Evolutionary conservation across 2,329 filamentous ascomycete species (phyloP).

Genomic region (Helicocarpus griseus): DNA sequence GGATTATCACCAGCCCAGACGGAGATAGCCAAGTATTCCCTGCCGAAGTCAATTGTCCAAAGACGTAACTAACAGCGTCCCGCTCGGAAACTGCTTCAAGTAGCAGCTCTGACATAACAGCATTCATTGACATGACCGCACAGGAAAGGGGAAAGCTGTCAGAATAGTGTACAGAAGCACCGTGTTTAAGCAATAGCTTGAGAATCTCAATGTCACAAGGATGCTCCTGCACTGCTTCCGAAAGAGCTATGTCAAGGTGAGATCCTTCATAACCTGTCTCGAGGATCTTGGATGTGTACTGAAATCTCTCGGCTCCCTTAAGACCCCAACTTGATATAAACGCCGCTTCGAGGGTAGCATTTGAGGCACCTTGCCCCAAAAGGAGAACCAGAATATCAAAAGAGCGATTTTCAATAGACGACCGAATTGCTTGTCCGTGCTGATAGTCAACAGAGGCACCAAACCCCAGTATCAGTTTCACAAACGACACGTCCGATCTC

Average conservation of each 20-base stretch:
- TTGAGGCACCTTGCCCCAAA: slow-evolving; percentile 7
- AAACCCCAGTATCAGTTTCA: slow-evolving; percentile 12
- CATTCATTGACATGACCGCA: slow-evolving; percentile 12
- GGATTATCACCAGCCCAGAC: slow-evolving; percentile 39
- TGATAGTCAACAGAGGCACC: slow-evolving; percentile 13
- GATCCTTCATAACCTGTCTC: slow-evolving; percentile 11
- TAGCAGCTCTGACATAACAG: slow-evolving; percentile 9
- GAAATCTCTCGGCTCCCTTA: slow-evolving; percentile 2
- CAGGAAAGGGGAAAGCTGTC: slow-evolving; percentile 42
- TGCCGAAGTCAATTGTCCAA: slow-evolving; percentile 9
- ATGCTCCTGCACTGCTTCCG: slow-evolving; percentile 11
- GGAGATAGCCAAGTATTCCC: slow-evolving; percentile 38
- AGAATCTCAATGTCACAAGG: slow-evolving; percentile 29
- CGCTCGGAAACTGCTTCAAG: slow-evolving; percentile 7
- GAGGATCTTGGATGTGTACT: slow-evolving; percentile 16
- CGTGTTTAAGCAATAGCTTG: slow-evolving; percentile 41
- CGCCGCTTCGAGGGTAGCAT: slow-evolving; percentile 8
- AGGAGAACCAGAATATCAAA: slow-evolving; percentile 11
- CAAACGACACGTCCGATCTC: slow-evolving; percentile 6
- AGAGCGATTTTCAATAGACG: slow-evolving; percentile 8
- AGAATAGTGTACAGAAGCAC: slow-evolving; percentile 48
- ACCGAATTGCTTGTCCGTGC: slow-evolving; percentile 9
- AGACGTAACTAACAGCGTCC: slow-evolving; percentile 9
- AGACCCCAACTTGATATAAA: slow-evolving; percentile 8
- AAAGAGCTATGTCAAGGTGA: slow-evolving; percentile 10